phyloP scores from a whole-genome alignment of 768 basidiomycete genomes.

The Tylopilus plumbeoviolaceoides region DNA sequence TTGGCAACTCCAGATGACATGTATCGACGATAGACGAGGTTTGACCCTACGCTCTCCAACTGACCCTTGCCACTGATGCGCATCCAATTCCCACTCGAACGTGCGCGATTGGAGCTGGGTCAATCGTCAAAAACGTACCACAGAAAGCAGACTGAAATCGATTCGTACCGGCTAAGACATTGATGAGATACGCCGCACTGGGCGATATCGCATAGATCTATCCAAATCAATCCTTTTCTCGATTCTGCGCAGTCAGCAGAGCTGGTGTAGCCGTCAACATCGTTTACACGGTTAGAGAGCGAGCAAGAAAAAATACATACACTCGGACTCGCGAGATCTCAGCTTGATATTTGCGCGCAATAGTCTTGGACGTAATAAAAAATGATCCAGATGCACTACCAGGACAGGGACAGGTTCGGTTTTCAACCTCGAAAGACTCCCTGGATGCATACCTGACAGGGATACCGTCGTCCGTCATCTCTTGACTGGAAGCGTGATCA shows the following conservation, averaged over 20 bases:
- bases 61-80: background rate
- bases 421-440: background rate
- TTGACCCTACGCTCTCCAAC: background rate
- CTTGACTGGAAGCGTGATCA: too few species aligned
- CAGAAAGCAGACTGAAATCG: too few species aligned
- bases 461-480: too few species aligned
- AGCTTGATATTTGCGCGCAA: background rate
- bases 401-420: background rate
- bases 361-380: background rate
- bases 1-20: background rate
- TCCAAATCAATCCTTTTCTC: background rate
- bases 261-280: conserved; percentile 1
- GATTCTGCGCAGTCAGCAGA: conserved; percentile 3
- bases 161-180: conserved; percentile 8
- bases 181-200: background rate
- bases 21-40: background rate
- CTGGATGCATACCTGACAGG: background rate
- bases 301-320: background rate
- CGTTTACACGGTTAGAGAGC: background rate
- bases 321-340: background rate
- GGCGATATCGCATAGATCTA: conserved; percentile 7
- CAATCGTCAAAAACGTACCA: background rate
- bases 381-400: background rate
- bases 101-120: background rate
- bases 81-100: background rate